phyloP scores from a whole-genome alignment of 345 rosid species.

The Aegle marmelos region DNA sequence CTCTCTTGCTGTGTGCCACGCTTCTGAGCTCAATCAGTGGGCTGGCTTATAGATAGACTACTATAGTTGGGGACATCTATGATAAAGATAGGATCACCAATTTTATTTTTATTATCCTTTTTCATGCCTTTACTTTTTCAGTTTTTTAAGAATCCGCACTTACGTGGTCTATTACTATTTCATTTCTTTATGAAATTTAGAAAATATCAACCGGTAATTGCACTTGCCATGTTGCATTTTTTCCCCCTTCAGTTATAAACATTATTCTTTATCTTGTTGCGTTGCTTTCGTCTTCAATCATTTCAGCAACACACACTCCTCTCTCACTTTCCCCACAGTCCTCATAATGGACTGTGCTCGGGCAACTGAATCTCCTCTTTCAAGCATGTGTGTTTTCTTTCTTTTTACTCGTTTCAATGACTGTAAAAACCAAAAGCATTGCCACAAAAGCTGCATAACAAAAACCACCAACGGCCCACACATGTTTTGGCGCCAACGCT shows the following conservation, averaged over 20 bases:
- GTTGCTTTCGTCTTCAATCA: conserved; percentile 28
- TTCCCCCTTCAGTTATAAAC: background rate
- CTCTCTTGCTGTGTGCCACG: background rate
- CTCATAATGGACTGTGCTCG: background rate
- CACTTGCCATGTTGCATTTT: background rate
- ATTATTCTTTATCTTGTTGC: background rate
- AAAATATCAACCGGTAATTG: background rate
- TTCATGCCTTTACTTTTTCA: no score
- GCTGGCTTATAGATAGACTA: no score
- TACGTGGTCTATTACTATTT: background rate
- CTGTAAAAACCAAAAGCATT: conserved; percentile 2
- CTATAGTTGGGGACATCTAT: background rate
- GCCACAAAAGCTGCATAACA: background rate
- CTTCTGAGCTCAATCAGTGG: background rate
- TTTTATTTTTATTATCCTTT: no score
- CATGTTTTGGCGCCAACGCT: conserved; percentile 13
- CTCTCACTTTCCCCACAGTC: background rate
- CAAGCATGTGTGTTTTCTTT: conserved; percentile 2
- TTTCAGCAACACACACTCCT: background rate
- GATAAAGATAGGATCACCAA: background rate
- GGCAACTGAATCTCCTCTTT: background rate
- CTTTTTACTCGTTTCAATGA: conserved; percentile 14
- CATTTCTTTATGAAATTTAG: background rate
- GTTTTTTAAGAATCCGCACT: background rate
- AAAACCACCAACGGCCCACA: background rate